phyloP scores from a whole-genome alignment of 495 filamentous ascomycete genomes.

The Aspergillus avenaceus region DNA sequence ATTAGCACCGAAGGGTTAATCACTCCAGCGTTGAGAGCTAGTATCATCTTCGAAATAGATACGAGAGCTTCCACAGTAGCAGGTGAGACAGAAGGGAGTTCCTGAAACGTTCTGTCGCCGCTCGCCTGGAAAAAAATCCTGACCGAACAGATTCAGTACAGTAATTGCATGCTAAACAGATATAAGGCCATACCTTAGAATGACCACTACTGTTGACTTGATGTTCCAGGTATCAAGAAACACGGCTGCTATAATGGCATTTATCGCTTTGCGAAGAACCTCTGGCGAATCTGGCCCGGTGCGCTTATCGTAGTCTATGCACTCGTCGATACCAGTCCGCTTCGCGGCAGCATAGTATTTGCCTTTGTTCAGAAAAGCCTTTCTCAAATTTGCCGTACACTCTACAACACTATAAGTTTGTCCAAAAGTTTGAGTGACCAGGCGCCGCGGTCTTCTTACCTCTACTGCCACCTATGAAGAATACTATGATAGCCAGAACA shows the following conservation, averaged over 20 bases:
- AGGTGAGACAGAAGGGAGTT: too few species aligned
- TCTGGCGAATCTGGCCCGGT: background rate
- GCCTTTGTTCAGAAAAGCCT: background rate
- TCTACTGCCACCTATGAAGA: background rate
- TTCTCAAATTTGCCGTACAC: background rate
- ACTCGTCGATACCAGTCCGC: slow-evolving; percentile 2
- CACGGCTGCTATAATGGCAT: slow-evolving; percentile 7
- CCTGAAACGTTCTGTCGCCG: too few species aligned
- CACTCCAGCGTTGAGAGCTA: too few species aligned
- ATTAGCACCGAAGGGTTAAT: too few species aligned
- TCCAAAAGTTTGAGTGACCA: too few species aligned
- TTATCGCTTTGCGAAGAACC: slow-evolving; percentile 1
- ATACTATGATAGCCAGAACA: background rate
- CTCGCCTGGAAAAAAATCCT: too few species aligned
- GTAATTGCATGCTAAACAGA: too few species aligned
- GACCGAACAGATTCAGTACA: too few species aligned
- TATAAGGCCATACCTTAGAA: background rate
- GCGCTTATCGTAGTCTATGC: background rate
- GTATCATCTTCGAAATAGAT: too few species aligned
- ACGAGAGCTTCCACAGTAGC: too few species aligned
- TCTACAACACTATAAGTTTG: too few species aligned
- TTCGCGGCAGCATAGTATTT: background rate
- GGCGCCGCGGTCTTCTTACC: background rate
- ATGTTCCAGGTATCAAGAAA: background rate
- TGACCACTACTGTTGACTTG: background rate